Percentiles rank a stretch among this genome's conserved stretches.
Evolutionary conservation across 306 rosid species (phyloP).

Genomic region (Sechiopsis laciniata): DNA sequence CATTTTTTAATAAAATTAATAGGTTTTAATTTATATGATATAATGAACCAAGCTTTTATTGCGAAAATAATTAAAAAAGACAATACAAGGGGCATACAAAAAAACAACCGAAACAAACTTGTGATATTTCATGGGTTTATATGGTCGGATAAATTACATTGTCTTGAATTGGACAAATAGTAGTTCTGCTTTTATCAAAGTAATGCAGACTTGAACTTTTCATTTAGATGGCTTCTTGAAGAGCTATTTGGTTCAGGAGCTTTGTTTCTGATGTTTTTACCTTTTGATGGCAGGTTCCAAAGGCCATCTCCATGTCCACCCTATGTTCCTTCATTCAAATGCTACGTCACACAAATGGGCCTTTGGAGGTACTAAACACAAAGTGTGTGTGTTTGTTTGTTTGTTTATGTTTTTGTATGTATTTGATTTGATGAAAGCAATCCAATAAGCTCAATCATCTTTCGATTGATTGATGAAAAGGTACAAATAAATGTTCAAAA

Average conservation of each 20-base stretch:
- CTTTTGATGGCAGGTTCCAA: slow-evolving; percentile 46
- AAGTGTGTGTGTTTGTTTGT: not conserved
- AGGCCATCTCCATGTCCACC: slow-evolving; percentile 67
- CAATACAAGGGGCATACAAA: too few species aligned
- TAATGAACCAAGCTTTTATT: too few species aligned
- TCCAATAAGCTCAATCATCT: slow-evolving; percentile 2
- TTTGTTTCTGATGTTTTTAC: slow-evolving; percentile 11
- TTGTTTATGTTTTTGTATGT: slow-evolving; percentile 7
- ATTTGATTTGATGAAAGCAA: not conserved
- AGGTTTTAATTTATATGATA: not conserved
- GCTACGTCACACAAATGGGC: slow-evolving; percentile 98
- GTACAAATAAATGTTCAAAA: not conserved
- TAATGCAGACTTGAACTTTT: not conserved
- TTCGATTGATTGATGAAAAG: not conserved
- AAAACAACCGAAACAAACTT: not conserved
- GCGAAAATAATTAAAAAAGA: too few species aligned
- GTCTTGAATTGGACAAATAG: not conserved
- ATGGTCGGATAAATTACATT: not conserved
- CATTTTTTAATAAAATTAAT: not conserved
- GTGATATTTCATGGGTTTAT: not conserved
- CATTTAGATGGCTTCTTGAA: not conserved
- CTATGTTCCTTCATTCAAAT: slow-evolving; percentile 91
- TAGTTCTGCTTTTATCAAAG: not conserved
- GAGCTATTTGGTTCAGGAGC: not conserved
- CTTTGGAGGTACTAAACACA: slow-evolving; percentile 66